Percentiles rank a stretch among this genome's conserved stretches.
These are phyloP conservation scores for Przewalskia tangutica DNA, from an alignment of 257 asterid genomes.

Conservation along the genomic window DNA sequence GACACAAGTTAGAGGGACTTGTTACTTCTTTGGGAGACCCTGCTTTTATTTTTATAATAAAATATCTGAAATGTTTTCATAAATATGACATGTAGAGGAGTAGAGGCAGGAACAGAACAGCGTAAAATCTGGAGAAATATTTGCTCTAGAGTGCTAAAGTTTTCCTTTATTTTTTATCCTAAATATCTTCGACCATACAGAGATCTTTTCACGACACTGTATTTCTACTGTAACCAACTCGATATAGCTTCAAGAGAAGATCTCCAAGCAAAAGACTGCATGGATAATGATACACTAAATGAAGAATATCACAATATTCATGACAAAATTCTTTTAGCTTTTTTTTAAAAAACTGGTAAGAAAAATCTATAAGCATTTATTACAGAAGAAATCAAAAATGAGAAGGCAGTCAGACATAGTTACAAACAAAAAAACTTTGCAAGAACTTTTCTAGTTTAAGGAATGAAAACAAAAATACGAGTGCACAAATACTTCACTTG, in stretches of 20 bases:
- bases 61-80: background rate
- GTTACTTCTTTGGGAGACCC: background rate
- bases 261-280: background rate
- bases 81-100: background rate
- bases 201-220: background rate
- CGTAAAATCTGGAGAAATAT: background rate
- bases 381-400: constrained; percentile 1
- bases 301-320: background rate
- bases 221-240: background rate
- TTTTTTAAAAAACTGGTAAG: too few relatives aligned
- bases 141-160: background rate
- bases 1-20: background rate
- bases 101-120: background rate
- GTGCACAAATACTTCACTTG: background rate
- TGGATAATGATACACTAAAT: background rate
- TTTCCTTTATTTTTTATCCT: background rate
- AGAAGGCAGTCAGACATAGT: background rate
- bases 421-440: background rate
- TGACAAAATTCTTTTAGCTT: too few relatives aligned
- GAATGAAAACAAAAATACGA: background rate
- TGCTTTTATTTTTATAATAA: background rate
- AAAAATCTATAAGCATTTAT: background rate
- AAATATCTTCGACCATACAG: background rate
- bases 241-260: background rate
- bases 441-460: background rate